These are phyloP conservation scores for Dothiorella sarmentorum DNA, from an alignment of 2,329 filamentous ascomycete species.

Conservation along the genomic window DNA sequence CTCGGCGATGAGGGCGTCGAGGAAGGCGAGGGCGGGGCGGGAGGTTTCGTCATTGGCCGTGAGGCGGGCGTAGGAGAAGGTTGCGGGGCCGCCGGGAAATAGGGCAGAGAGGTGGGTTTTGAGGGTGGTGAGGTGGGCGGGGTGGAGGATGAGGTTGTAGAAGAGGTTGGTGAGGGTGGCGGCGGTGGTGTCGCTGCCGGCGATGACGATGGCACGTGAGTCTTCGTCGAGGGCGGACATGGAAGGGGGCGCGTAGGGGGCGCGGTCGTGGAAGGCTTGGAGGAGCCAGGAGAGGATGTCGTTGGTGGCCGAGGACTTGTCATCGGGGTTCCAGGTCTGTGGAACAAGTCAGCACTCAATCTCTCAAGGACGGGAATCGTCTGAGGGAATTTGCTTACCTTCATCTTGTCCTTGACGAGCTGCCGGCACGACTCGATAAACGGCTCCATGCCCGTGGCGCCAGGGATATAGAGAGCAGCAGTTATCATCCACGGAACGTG, in stretches of 20 bases:
- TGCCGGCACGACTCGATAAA: neutral
- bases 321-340: neutral
- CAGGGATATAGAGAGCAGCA: neutral
- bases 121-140: slow-evolving; percentile 16
- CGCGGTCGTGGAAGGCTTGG: neutral
- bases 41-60: slow-evolving; percentile 24
- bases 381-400: neutral
- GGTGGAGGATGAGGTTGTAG: slow-evolving; percentile 45
- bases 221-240: neutral
- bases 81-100: neutral
- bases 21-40: slow-evolving; percentile 31
- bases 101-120: neutral
- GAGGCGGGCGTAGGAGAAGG: neutral
- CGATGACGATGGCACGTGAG: neutral
- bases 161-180: slow-evolving; percentile 41
- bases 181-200: slow-evolving; percentile 41
- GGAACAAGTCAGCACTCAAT: too few relatives aligned
- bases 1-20: slow-evolving; percentile 41
- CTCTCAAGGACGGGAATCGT: too few relatives aligned
- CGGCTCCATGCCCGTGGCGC: neutral
- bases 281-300: neutral
- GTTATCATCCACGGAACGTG: neutral
- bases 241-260: neutral
- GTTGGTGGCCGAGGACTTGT: neutral
- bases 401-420: neutral